Conservation (phyloP, 495 filamentous ascomycete species). For the Physcia stellaris region DNA sequence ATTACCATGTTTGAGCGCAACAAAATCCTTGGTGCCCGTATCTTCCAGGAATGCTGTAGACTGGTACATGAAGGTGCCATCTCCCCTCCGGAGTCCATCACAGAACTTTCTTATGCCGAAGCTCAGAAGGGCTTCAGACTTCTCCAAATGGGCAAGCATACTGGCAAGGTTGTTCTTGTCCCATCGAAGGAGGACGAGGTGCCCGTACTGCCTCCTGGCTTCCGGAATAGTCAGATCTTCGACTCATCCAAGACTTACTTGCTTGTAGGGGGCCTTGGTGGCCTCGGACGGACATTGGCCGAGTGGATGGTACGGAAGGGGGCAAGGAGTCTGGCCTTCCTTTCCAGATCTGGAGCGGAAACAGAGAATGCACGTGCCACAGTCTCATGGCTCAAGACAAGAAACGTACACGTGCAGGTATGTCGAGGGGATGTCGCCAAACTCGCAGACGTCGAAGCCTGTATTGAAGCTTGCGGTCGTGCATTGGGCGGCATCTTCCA, state of each 20-base stretch:
- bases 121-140: constrained; percentile 31
- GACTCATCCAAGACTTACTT: constrained; percentile 21
- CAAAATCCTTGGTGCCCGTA: not conserved
- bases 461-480: constrained; percentile 21
- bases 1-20: not conserved
- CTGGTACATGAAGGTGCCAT: constrained; percentile 1
- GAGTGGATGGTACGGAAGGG: constrained; percentile 17
- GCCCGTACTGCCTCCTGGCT: not conserved
- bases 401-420: not conserved
- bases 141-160: constrained; percentile 35
- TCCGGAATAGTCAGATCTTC: not conserved
- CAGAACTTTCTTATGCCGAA: constrained; percentile 15
- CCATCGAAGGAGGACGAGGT: constrained; percentile 5
- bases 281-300: constrained; percentile 15
- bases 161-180: constrained; percentile 36
- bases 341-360: constrained; percentile 13
- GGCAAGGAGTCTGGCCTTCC: constrained; percentile 18
- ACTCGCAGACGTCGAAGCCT: constrained; percentile 8
- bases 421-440: constrained; percentile 28
- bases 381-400: not conserved
- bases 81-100: constrained; percentile 5
- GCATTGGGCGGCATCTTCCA: constrained; percentile 42
- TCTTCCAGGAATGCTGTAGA: constrained; percentile 2
- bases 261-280: constrained; percentile 21
- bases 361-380: not conserved